phyloP scores from a whole-genome alignment of 129 eudicot genomes.

The Deinandra increscens region DNA sequence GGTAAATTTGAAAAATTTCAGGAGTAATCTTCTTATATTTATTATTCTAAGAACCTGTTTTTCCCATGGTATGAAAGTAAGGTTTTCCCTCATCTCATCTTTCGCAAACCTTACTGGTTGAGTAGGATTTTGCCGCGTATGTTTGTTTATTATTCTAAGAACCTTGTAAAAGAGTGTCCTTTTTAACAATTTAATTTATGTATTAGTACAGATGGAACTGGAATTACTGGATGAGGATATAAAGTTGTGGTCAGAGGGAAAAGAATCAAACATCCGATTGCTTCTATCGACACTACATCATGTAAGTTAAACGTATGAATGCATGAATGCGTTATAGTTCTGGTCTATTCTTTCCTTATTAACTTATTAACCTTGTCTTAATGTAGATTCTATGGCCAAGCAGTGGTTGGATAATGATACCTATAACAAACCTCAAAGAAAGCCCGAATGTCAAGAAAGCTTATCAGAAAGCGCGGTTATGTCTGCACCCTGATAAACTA shows the following conservation, averaged over 20 bases:
- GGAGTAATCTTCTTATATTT: too few relatives aligned
- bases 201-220: slow-evolving; percentile 48
- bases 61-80: too few relatives aligned
- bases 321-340: neutral
- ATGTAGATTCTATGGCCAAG: slow-evolving; percentile 72
- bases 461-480: slow-evolving; percentile 75
- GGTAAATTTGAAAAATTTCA: slow-evolving; percentile 11
- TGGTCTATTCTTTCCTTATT: neutral
- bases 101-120: too few relatives aligned
- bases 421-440: slow-evolving; percentile 49
- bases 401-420: slow-evolving; percentile 66
- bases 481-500: slow-evolving; percentile 77
- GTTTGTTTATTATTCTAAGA: slow-evolving; percentile 2
- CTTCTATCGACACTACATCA: slow-evolving; percentile 73
- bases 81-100: too few relatives aligned
- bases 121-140: too few relatives aligned
- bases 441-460: slow-evolving; percentile 69
- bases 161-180: neutral
- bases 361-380: neutral
- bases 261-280: slow-evolving; percentile 54
- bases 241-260: slow-evolving; percentile 65
- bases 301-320: slow-evolving; percentile 29
- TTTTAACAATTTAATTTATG: neutral
- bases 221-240: slow-evolving; percentile 60
- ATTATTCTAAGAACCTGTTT: neutral